Percentiles rank a stretch among this genome's conserved stretches.
Conservation (phyloP, 176 grass and related monocot genomes). For the Triticum turgidum region DNA sequence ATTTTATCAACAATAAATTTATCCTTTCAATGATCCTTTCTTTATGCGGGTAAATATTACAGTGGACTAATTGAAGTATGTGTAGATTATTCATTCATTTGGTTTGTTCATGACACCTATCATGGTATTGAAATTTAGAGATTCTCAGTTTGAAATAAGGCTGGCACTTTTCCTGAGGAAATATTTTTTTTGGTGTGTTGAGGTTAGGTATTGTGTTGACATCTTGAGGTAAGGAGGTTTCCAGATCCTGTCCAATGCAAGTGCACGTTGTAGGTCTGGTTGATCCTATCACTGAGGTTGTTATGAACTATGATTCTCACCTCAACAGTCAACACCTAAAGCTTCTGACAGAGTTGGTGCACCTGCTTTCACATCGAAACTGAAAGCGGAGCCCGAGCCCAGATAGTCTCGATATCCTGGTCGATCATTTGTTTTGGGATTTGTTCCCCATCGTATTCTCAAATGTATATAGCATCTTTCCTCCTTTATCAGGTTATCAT, state of each 20-base stretch:
- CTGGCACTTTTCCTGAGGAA: not conserved
- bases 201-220: not conserved
- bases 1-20: not conserved
- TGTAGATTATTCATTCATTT: not conserved
- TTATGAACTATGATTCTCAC: conserved; percentile 7
- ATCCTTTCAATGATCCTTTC: not conserved
- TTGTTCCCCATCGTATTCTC: too few species aligned
- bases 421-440: too few species aligned
- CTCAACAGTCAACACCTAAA: not conserved
- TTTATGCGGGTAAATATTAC: not conserved
- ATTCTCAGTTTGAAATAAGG: not conserved
- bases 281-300: not conserved
- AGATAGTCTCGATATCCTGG: too few species aligned
- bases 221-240: not conserved
- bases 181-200: not conserved
- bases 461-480: too few species aligned
- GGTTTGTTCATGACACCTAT: conserved; percentile 18
- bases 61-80: not conserved
- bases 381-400: too few species aligned
- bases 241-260: not conserved
- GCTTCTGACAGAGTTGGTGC: not conserved
- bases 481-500: too few species aligned
- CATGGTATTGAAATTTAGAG: conserved; percentile 12
- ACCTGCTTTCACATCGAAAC: not conserved
- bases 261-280: conserved; percentile 10